Percentiles rank a stretch among this genome's conserved stretches.
Conservation (phyloP, 306 rosid genomes). For the Vicia villosa region DNA sequence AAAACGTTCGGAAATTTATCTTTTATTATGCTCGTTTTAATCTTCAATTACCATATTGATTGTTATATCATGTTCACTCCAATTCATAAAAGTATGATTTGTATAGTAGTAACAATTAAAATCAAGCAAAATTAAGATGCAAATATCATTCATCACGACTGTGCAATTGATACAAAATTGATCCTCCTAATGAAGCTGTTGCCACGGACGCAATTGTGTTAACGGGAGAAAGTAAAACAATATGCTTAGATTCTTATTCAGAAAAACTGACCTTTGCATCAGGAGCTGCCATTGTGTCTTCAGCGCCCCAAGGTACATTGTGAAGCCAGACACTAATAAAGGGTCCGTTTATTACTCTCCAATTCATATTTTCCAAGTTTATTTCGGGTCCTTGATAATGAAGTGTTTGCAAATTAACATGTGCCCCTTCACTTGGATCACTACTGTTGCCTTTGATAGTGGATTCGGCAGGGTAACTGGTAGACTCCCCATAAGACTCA, state of each 20-base stretch:
- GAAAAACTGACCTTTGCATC: constrained; percentile 78
- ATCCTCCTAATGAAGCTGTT: background rate
- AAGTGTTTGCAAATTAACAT: constrained; percentile 38
- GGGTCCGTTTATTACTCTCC: constrained; percentile 87
- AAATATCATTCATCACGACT: constrained; percentile 18
- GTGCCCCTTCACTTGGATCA: constrained; percentile 47
- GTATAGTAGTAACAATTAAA: constrained; percentile 1
- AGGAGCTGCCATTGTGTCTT: constrained; percentile 87
- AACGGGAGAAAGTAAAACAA: constrained; percentile 22
- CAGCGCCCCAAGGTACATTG: constrained; percentile 95
- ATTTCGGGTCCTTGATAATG: constrained; percentile 69
- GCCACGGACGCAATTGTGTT: constrained; percentile 15
- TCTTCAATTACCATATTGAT: constrained; percentile 20
- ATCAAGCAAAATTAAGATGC: constrained; percentile 30
- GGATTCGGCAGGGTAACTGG: constrained; percentile 44
- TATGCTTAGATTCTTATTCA: constrained; percentile 15
- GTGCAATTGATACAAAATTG: constrained; percentile 18
- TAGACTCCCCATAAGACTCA: constrained; percentile 76
- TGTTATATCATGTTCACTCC: constrained; percentile 9
- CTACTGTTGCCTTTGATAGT: constrained; percentile 36
- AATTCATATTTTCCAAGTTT: constrained; percentile 55
- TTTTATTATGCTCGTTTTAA: constrained; percentile 6
- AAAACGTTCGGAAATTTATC: constrained; percentile 6
- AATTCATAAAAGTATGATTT: constrained; percentile 5
- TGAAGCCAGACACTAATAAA: constrained; percentile 93